phyloP scores from a whole-genome alignment of 805 yeast species.

The Candida arabinofermentans region DNA sequence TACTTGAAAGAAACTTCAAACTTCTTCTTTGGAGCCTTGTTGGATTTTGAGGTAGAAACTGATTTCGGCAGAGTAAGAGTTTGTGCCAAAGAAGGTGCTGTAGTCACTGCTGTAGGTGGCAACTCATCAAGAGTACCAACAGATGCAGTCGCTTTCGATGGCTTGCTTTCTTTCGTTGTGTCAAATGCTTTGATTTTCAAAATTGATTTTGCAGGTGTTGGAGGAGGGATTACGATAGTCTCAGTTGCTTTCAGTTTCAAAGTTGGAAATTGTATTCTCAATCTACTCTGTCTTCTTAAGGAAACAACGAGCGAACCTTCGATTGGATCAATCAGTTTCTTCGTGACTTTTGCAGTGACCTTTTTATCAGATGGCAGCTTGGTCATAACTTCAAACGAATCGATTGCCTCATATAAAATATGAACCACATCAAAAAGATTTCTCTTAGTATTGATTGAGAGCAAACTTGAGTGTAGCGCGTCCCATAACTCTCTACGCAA shows the following conservation, averaged over 20 bases:
- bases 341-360: constrained; percentile 51
- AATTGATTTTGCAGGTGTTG: constrained; percentile 8
- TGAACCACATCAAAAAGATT: constrained; percentile 60
- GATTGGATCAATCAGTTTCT: constrained; percentile 12
- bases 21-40: constrained; percentile 1
- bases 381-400: constrained; percentile 57
- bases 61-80: not conserved
- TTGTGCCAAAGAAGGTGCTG: not conserved
- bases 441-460: constrained; percentile 58
- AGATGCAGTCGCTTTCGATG: not conserved
- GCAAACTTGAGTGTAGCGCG: constrained; percentile 55
- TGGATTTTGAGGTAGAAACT: not conserved
- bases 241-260: constrained; percentile 23
- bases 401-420: constrained; percentile 59
- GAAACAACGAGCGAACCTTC: constrained; percentile 42
- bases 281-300: constrained; percentile 56
- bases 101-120: constrained; percentile 1
- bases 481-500: constrained; percentile 64
- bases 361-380: constrained; percentile 66
- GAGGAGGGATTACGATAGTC: constrained; percentile 3
- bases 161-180: constrained; percentile 4
- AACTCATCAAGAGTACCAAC: not conserved
- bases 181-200: constrained; percentile 15
- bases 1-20: constrained; percentile 18
- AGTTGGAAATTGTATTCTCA: constrained; percentile 46